A percentile compares a stretch with the other conserved stretches of the same genome.
These are phyloP conservation scores for Aspergillus diversus DNA, from an alignment of 495 filamentous ascomycete species.

Conservation along the genomic window DNA sequence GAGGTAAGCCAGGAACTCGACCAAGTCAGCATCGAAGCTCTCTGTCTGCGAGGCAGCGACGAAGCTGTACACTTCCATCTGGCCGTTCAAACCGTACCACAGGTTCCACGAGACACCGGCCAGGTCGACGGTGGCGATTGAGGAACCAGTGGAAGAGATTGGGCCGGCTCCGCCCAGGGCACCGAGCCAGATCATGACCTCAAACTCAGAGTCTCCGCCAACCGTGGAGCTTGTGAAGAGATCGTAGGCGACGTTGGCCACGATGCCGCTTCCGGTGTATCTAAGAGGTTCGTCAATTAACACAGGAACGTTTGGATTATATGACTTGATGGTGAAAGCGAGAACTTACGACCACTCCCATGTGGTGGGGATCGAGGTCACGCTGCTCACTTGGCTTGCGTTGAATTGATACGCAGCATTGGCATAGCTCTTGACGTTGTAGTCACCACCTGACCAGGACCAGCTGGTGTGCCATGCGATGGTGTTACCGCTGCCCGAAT, in stretches of 20 bases:
- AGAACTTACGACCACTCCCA: slow-evolving; percentile 57
- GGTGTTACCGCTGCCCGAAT: slow-evolving; percentile 46
- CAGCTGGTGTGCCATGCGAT: slow-evolving; percentile 62
- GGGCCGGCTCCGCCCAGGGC: slow-evolving; percentile 64
- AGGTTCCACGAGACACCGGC: slow-evolving; percentile 55
- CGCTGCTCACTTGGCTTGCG: slow-evolving; percentile 48
- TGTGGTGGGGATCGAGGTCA: slow-evolving; percentile 54
- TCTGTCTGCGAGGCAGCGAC: slow-evolving; percentile 52
- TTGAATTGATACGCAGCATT: slow-evolving; percentile 53
- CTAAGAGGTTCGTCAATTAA: slow-evolving; percentile 32
- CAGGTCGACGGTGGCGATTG: slow-evolving; percentile 58
- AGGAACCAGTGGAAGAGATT: slow-evolving; percentile 59
- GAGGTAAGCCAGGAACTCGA: slow-evolving; percentile 61
- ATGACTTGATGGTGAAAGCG: neutral
- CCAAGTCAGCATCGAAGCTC: slow-evolving; percentile 59
- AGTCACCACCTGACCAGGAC: slow-evolving; percentile 56
- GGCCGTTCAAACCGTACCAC: slow-evolving; percentile 58
- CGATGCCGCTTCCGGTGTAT: slow-evolving; percentile 56
- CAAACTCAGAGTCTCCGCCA: slow-evolving; percentile 55
- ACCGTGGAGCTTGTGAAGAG: slow-evolving; percentile 59
- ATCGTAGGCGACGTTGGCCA: slow-evolving; percentile 70
- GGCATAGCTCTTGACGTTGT: slow-evolving; percentile 63
- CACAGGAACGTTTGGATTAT: neutral
- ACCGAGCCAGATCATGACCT: slow-evolving; percentile 75
- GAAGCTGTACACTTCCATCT: slow-evolving; percentile 63